A percentile compares a stretch with the other conserved stretches of the same genome.
These are phyloP conservation scores for Ascochyta viciae-villosae DNA, from an alignment of 2,329 filamentous ascomycete species.

Conservation along the genomic window DNA sequence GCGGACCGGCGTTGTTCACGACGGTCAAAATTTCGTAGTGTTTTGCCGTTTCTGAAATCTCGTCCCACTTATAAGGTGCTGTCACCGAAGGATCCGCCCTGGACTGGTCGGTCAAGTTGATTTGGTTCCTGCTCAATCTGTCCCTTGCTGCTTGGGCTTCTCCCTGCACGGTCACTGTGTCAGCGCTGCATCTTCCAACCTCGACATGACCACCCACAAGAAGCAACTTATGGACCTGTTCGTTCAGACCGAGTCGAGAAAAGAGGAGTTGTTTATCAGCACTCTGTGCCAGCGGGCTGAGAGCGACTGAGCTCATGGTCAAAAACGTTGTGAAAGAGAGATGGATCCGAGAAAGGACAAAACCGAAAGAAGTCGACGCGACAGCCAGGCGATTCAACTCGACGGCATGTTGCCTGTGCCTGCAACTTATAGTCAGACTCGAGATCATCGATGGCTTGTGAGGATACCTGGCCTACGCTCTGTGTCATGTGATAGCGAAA, in stretches of 20 bases:
- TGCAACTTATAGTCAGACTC: conserved; percentile 30
- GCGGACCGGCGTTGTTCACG: conserved; percentile 48
- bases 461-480: conserved; percentile 8
- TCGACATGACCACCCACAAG: conserved; percentile 45
- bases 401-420: not conserved
- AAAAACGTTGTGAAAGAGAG: not conserved
- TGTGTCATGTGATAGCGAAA: conserved; percentile 33
- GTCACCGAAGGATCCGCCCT: conserved; percentile 37
- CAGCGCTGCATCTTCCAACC: conserved; percentile 5
- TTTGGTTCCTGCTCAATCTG: conserved; percentile 49
- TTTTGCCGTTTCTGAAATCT: conserved; percentile 57
- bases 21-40: conserved; percentile 54
- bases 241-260: conserved; percentile 51
- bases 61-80: conserved; percentile 55
- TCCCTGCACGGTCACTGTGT: conserved; percentile 39
- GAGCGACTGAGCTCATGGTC: conserved; percentile 7
- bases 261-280: conserved; percentile 55
- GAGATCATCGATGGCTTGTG: conserved; percentile 14
- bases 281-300: conserved; percentile 50
- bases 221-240: conserved; percentile 53
- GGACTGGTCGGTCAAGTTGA: conserved; percentile 50
- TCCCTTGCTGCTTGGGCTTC: conserved; percentile 53
- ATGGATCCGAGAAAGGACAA: conserved; percentile 14
- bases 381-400: conserved; percentile 1
- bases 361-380: conserved; percentile 17